These are phyloP conservation scores for Fraxinus paxiana DNA, from an alignment of 305 asterid species.

Conservation along the genomic window DNA sequence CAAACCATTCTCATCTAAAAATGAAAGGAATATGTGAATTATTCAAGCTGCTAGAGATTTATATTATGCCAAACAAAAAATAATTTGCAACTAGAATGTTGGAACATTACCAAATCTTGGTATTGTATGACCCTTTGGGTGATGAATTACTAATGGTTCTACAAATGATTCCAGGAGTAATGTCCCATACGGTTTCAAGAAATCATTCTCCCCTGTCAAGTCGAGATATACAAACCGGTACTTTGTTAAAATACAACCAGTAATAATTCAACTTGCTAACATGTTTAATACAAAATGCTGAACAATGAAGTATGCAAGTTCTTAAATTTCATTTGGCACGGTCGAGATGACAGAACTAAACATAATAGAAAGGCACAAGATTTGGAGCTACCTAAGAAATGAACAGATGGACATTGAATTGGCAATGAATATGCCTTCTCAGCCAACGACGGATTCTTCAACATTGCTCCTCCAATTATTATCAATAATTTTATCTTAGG, in stretches of 20 bases:
- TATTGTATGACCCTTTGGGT: conserved; percentile 84
- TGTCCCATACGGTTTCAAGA: conserved; percentile 58
- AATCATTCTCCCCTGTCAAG: conserved; percentile 73
- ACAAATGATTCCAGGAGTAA: conserved; percentile 60
- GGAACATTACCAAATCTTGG: conserved; percentile 79
- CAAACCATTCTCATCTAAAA: conserved; percentile 62
- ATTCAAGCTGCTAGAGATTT: background rate
- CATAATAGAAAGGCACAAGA: background rate
- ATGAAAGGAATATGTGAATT: background rate
- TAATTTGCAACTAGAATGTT: background rate
- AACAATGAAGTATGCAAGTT: background rate
- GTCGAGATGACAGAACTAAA: background rate
- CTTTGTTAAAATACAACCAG: background rate
- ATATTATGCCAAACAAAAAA: background rate
- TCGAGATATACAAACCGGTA: background rate
- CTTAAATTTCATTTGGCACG: background rate
- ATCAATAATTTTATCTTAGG: conserved; percentile 62
- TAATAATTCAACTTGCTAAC: background rate
- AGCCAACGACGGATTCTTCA: conserved; percentile 40
- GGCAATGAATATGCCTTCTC: conserved; percentile 70
- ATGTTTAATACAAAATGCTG: background rate
- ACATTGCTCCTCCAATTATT: conserved; percentile 80
- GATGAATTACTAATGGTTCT: conserved; percentile 72
- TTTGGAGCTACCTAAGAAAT: conserved; percentile 62
- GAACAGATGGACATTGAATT: conserved; percentile 66